phyloP scores from a whole-genome alignment of 2,329 filamentous ascomycete species.

The Aulographum hederae region DNA sequence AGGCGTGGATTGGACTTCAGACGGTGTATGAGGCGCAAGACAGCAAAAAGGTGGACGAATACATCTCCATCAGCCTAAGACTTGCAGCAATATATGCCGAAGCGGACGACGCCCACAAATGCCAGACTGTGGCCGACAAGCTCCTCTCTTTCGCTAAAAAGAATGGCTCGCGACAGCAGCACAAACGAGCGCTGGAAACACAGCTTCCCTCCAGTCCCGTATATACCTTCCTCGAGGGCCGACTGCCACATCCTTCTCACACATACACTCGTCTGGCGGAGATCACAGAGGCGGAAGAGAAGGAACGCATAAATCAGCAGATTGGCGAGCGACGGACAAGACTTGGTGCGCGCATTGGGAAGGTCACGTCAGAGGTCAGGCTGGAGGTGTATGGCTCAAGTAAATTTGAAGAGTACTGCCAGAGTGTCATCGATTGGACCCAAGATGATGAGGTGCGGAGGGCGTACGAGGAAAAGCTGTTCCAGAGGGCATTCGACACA shows the following conservation, averaged over 20 bases:
- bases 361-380: conserved; percentile 77
- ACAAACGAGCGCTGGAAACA: conserved; percentile 57
- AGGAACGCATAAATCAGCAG: conserved; percentile 71
- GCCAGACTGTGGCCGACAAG: conserved; percentile 54
- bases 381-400: conserved; percentile 63
- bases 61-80: conserved; percentile 53
- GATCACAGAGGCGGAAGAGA: conserved; percentile 71
- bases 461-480: conserved; percentile 74
- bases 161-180: conserved; percentile 54
- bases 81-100: conserved; percentile 55
- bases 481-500: conserved; percentile 64
- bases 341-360: conserved; percentile 63
- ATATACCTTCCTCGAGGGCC: conserved; percentile 68
- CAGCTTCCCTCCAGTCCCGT: conserved; percentile 65
- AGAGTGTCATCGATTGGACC: conserved; percentile 76
- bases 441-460: conserved; percentile 70
- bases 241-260: conserved; percentile 58
- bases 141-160: conserved; percentile 57
- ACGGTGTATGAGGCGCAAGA: conserved; percentile 70
- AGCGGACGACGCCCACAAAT: conserved; percentile 39
- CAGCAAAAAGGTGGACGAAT: conserved; percentile 48
- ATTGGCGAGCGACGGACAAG: conserved; percentile 80
- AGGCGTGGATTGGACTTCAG: conserved; percentile 80
- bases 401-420: conserved; percentile 63
- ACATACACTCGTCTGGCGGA: conserved; percentile 72